phyloP scores from a whole-genome alignment of 805 yeast genomes.

The Kuraishia capsulata region DNA sequence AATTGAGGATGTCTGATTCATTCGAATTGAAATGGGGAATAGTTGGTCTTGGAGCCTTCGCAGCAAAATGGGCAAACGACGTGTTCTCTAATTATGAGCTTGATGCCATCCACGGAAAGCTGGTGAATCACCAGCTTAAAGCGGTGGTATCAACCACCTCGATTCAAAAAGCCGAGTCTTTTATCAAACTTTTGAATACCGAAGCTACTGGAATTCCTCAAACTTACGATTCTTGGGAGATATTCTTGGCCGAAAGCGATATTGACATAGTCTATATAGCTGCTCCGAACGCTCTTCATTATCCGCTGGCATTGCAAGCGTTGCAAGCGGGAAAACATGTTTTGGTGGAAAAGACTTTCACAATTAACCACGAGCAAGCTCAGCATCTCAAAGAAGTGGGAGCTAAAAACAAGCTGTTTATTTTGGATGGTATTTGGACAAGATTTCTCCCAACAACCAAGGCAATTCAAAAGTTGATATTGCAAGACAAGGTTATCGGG shows the following conservation, averaged over 20 bases:
- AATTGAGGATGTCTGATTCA: not conserved
- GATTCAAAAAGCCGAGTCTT: slow-evolving; percentile 17
- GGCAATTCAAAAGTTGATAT: slow-evolving; percentile 18
- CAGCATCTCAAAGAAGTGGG: slow-evolving; percentile 33
- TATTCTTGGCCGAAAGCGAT: slow-evolving; percentile 27
- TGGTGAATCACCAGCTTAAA: slow-evolving; percentile 25
- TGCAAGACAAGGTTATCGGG: slow-evolving; percentile 33
- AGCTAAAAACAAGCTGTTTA: slow-evolving; percentile 27
- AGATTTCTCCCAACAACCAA: slow-evolving; percentile 37
- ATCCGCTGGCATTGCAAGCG: slow-evolving; percentile 31
- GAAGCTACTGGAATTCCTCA: not conserved
- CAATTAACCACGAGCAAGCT: slow-evolving; percentile 37
- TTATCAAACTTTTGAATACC: slow-evolving; percentile 7
- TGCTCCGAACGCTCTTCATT: slow-evolving; percentile 44
- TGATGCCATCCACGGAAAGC: not conserved
- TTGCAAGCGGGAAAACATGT: slow-evolving; percentile 37
- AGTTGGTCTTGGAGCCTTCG: not conserved
- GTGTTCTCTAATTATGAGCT: not conserved
- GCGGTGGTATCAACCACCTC: slow-evolving; percentile 29
- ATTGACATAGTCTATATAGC: slow-evolving; percentile 43
- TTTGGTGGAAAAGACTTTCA: slow-evolving; percentile 46
- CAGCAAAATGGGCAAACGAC: not conserved
- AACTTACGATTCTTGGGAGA: slow-evolving; percentile 23
- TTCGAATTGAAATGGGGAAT: not conserved
- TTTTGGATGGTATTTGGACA: slow-evolving; percentile 57